Evolutionary conservation across 2,329 filamentous ascomycete genomes (phyloP).

Genomic region (Aphanoascus verrucosus): DNA sequence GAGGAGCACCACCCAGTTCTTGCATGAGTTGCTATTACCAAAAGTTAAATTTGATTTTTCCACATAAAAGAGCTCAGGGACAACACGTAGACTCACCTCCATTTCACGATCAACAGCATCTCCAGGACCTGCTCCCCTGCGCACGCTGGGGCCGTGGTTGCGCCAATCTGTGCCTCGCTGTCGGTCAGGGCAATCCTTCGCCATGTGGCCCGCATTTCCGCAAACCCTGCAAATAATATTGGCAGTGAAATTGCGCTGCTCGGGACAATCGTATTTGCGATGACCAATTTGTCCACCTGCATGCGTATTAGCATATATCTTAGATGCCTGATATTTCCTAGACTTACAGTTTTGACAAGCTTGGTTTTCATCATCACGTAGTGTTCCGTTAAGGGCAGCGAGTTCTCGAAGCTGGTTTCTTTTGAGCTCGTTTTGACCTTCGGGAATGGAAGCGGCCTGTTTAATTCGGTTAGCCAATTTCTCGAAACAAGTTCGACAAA

Average conservation of each 20-base stretch:
- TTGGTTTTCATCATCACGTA: constrained; percentile 98
- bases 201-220: constrained; percentile 97
- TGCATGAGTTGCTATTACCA: constrained; percentile 75
- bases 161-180: constrained; percentile 87
- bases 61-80: not conserved
- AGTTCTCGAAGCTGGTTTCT: constrained; percentile 96
- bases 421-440: constrained; percentile 98
- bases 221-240: constrained; percentile 98
- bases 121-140: constrained; percentile 46
- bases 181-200: constrained; percentile 89
- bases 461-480: constrained; percentile 23
- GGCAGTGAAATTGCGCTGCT: constrained; percentile 96
- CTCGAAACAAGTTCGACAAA: not conserved
- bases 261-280: constrained; percentile 95
- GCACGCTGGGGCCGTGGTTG: constrained; percentile 52
- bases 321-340: constrained; percentile 3
- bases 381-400: constrained; percentile 93
- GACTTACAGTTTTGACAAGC: constrained; percentile 85
- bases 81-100: constrained; percentile 54
- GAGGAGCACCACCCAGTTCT: constrained; percentile 70
- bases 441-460: constrained; percentile 92
- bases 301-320: constrained; percentile 9
- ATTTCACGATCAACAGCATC: constrained; percentile 90
- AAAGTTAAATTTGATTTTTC: constrained; percentile 25
- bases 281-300: constrained; percentile 87